Base-by-base conservation (phyloP, 768 basidiomycete species). In the Phaeotremella skinneri region DNA sequence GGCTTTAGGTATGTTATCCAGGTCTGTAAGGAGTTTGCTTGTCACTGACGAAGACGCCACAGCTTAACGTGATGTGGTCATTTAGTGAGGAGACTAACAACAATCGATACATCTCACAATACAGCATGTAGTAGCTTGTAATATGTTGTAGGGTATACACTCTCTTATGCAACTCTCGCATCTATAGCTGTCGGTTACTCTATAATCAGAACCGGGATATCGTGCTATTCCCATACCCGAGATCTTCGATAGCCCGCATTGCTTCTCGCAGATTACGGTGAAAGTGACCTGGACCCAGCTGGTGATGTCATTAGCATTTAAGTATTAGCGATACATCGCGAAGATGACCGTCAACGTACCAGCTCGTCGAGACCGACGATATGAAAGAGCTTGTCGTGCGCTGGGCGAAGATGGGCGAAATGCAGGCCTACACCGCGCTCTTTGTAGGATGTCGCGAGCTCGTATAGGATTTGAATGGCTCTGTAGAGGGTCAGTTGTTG, bases 381-480 rank as follows among this genome's bases (percentile, higher is more conserved):
- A 30, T 67, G 57, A 63, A 78, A 77, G 21, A 54, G 52, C 25
- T 71, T 61, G 20, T 67, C 26, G 39, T 76, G 74, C 7, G 58
- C 57, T 14, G 64, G 56, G 52, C 73, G 64, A 20, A 78, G 61
- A 58, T 78, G 76, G 0, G 73, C 76, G 56, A 78, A 78, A 58
- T 78, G 74, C 9, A 78, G 56, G 6, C 68, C 72, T 20, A 78
- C 76, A 2, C 74, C 73, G 20, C 76, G 59, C 64, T 87, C 90
- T 77, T 83, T 81, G 77, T 96, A 92, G 14, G 89, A 87, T 63
- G 86, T 84, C 43, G 86, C 77, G 1, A 92, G 76, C 72, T 93
- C 91, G 58, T 82, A 81, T 68, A 93, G 85, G 63, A 91, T 89
- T 76, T 91, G 89, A 7, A 85, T 83, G 27, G 91, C 90, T 27